A percentile compares a stretch with the other conserved stretches of the same genome.
Evolutionary conservation across 495 filamentous ascomycete genomes (phyloP).

Genomic region (Tirmania nivea): DNA sequence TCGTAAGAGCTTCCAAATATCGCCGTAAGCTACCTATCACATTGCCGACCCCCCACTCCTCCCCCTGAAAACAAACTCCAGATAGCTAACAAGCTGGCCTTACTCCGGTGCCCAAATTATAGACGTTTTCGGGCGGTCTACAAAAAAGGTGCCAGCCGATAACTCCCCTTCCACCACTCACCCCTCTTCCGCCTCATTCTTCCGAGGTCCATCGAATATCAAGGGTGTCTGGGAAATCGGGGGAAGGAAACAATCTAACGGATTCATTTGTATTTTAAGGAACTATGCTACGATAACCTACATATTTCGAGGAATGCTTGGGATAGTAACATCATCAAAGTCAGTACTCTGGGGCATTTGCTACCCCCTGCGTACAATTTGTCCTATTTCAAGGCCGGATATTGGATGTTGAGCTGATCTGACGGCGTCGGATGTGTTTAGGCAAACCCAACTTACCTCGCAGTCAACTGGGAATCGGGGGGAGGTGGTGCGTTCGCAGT

Average conservation of each 20-base stretch:
- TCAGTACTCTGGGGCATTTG: conserved; percentile 17
- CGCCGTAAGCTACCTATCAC: conserved; percentile 41
- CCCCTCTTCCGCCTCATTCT: no score
- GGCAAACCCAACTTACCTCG: conserved; percentile 87
- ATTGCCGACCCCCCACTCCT: no score
- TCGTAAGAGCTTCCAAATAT: conserved; percentile 95
- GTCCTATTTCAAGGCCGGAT: conserved; percentile 1
- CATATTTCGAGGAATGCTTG: conserved; percentile 89
- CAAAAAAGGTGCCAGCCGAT: conserved; percentile 47
- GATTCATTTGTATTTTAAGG: conserved; percentile 23
- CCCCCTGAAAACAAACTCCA: no score
- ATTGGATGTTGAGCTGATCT: neutral
- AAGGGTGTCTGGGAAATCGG: neutral
- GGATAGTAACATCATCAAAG: conserved; percentile 97
- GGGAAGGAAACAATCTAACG: neutral
- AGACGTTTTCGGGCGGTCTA: conserved; percentile 90
- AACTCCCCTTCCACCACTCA: neutral
- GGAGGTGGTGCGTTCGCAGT: conserved; percentile 95
- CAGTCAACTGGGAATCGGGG: conserved; percentile 95
- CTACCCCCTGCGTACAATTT: conserved; percentile 14
- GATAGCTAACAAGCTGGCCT: conserved; percentile 3
- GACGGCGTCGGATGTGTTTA: conserved; percentile 17
- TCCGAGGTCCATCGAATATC: no score
- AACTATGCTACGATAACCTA: conserved; percentile 93
- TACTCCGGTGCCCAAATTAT: conserved; percentile 29